Base-by-base conservation (phyloP, 257 asterid species). In the Solanum dulcamara region DNA sequence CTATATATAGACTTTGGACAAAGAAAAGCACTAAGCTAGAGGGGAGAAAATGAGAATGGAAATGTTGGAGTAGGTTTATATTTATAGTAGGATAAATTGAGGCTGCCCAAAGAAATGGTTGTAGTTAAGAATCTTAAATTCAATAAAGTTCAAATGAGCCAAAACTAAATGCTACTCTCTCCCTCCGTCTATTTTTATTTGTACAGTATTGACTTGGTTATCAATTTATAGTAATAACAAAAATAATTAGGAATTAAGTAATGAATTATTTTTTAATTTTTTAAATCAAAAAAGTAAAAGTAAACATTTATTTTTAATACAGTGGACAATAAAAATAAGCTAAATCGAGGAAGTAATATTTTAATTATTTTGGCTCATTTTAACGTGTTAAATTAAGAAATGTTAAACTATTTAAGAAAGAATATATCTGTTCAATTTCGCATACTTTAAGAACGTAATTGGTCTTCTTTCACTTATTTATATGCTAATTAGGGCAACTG, bases 101-200 rank as follows among this genome's bases (percentile, higher is more conserved):
- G 93, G 91, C 89, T 87, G 92, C 93, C 92, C 92, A n/a, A 37
- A 26, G 59, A 32, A 30, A 9, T 2, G 48, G 51, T 51, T 13
- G 86, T 84, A 71, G 35, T 66, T 51, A 14, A 70, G 67, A 48
- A 53, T 83, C 87, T 85, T 91, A 82, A 88, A 68, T 74, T 72
- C 85, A 74, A 84, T 85, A 84, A 67, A 15, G 44, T 66, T 83
- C 71, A 55, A 55, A n/a, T n/a, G n/a, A n/a, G n/a, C n/a, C n/a
- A n/a, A n/a, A n/a, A n/a, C n/a, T n/a, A n/a, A n/a, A n/a, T n/a
- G n/a, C n/a, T n/a, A n/a, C n/a, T n/a, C n/a, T n/a, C n/a, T n/a
- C n/a, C n/a, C n/a, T n/a, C n/a, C n/a, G n/a, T n/a, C n/a, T 24
- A 59, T 60, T 10, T 59, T 57, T 42, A 38, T 38, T 38, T n/a